Evolutionary conservation across 805 yeast genomes (phyloP), one percentile per base, ranked within the genome.

Genomic region (Metschnikowia continentalis): DNA sequence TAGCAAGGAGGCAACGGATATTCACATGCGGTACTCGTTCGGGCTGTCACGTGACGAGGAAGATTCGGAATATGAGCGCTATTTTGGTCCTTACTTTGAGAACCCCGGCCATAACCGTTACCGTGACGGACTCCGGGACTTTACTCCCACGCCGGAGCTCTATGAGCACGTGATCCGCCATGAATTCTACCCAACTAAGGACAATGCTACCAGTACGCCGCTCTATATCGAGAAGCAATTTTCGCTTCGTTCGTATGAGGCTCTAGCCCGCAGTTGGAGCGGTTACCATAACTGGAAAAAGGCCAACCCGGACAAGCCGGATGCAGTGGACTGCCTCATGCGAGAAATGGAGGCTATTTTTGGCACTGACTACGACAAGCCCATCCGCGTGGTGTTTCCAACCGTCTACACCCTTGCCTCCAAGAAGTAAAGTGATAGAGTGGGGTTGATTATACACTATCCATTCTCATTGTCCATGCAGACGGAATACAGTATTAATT

Each of bases 351-450:
- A 70, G 46, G 59, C 56, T 13, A 61, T 59, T 14, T 68, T 78
- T 50, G 78, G 78, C 3, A 78, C 87, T 79, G 63, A 65, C 13
- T 72, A 71, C 19, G 69, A 68, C n/a, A 68, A 72, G 0, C 65
- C 66, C 26, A 54, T 80, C 20, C 70, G 70, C n/a, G 69, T 78
- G 13, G 74, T 76, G 19, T 82, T 83, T 80, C 79, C 78, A 2
- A 80, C 88, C 0, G 77, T 79, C 35, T 81, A 79, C 59, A 72
- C 76, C 3, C 71, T 81, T 59, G 80, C 82, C 2, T 61, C 66
- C 38, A 69, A 62, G 48, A 56, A 19, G 14, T 17, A 20, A n/a
- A 15, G 8, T 23, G 35, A 14, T 33, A n/a, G 19, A 7, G 22
- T 22, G 23, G 6, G 22, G 13, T 15, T 6, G 8, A 8, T 3